Conservation (phyloP, 2,329 filamentous ascomycete genomes). For the Beauveria medogensis region DNA sequence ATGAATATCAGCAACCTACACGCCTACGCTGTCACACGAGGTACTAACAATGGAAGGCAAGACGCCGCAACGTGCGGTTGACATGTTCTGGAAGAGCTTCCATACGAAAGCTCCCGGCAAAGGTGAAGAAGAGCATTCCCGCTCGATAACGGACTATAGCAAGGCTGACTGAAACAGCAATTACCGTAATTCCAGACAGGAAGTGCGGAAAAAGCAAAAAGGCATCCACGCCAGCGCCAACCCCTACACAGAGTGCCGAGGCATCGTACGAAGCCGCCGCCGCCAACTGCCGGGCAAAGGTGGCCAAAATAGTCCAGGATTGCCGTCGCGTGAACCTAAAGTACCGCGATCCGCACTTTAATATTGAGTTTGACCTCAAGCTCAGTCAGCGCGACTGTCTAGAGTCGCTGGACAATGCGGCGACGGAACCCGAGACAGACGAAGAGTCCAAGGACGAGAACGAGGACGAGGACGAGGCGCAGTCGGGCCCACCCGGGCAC, state of each 20-base stretch:
- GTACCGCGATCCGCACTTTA: conserved; percentile 80
- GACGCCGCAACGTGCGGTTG: conserved; percentile 1
- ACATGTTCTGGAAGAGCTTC: conserved; percentile 9
- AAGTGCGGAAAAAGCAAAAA: conserved; percentile 20
- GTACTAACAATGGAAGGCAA: not conserved
- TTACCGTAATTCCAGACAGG: not conserved
- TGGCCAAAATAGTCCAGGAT: conserved; percentile 51
- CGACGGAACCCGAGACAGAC: conserved; percentile 5
- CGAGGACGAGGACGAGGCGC: no score
- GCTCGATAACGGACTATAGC: no score
- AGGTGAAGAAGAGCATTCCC: not conserved
- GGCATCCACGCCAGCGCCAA: conserved; percentile 42
- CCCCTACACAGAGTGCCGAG: conserved; percentile 27
- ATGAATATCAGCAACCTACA: no score
- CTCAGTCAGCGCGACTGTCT: conserved; percentile 43
- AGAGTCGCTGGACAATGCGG: conserved; percentile 32
- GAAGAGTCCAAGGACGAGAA: no score
- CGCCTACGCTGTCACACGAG: no score
- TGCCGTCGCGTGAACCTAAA: conserved; percentile 75
- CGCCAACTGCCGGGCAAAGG: conserved; percentile 58
- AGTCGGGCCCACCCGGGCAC: conserved; percentile 15
- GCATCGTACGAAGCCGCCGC: conserved; percentile 67
- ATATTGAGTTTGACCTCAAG: conserved; percentile 72
- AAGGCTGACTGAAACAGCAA: not conserved
- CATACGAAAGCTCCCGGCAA: conserved; percentile 9